Percentiles rank a stretch among this genome's conserved stretches.
These are phyloP conservation scores for Gelatoporia subvermispora DNA, from an alignment of 768 basidiomycete genomes.

Conservation along the genomic window DNA sequence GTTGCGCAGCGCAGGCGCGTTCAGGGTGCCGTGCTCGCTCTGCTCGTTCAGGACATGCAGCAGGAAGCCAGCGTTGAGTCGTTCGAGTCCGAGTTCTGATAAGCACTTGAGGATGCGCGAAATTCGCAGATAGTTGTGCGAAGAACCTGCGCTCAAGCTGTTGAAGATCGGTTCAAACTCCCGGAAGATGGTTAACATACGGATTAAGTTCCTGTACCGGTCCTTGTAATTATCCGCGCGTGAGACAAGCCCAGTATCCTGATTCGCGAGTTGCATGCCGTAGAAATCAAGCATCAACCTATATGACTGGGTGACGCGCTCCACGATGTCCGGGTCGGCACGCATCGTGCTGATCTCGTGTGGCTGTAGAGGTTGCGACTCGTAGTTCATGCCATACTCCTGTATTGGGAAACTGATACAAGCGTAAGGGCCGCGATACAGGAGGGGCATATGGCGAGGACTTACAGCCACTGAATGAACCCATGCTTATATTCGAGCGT, in stretches of 20 bases:
- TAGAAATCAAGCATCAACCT: constrained; percentile 77
- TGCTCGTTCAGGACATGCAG: constrained; percentile 68
- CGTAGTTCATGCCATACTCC: constrained; percentile 68
- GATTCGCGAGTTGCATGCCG: constrained; percentile 60
- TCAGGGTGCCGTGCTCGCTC: constrained; percentile 50
- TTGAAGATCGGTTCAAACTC: not conserved
- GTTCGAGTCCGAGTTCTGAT: constrained; percentile 65
- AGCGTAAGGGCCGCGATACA: not conserved
- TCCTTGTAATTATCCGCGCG: constrained; percentile 47
- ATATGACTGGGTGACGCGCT: constrained; percentile 56
- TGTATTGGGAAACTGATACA: constrained; percentile 60
- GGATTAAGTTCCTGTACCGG: constrained; percentile 59
- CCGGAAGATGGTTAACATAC: constrained; percentile 37
- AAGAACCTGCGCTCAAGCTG: constrained; percentile 37
- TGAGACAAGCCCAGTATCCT: constrained; percentile 54
- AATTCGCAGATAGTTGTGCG: constrained; percentile 76
- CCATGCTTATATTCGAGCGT: constrained; percentile 66
- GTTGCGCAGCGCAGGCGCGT: constrained; percentile 38
- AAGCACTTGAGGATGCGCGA: constrained; percentile 74
- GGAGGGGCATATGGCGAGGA: constrained; percentile 1
- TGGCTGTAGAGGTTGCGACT: constrained; percentile 59
- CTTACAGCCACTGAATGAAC: constrained; percentile 79
- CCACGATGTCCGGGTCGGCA: constrained; percentile 39
- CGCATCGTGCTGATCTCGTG: constrained; percentile 63
- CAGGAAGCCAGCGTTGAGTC: constrained; percentile 59